Conservation (phyloP, 2,329 filamentous ascomycete genomes). For the Diaporthe amygdali region DNA sequence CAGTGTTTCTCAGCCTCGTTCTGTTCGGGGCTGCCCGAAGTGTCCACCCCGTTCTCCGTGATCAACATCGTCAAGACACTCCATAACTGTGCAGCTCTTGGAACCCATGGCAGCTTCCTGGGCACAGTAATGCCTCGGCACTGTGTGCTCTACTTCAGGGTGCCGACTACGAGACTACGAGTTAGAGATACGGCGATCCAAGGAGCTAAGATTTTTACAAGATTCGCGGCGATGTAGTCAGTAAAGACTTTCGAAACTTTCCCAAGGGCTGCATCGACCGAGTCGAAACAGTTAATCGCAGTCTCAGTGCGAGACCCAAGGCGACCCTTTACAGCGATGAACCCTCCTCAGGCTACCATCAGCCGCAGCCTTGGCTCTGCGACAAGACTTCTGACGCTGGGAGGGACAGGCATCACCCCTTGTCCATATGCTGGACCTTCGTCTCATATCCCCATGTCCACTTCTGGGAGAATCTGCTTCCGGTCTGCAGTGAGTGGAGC, state of each 20-base stretch:
- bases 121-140: neutral
- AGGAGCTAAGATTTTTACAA: neutral
- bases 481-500: slow-evolving; percentile 31
- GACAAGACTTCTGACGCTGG: slow-evolving; percentile 16
- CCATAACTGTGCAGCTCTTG: neutral
- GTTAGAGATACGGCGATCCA: neutral
- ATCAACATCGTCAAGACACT: neutral
- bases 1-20: slow-evolving; percentile 4
- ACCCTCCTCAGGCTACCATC: slow-evolving; percentile 12
- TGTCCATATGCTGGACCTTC: slow-evolving; percentile 24
- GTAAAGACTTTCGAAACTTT: slow-evolving; percentile 14
- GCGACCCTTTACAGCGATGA: slow-evolving; percentile 15
- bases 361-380: slow-evolving; percentile 21
- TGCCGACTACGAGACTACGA: neutral
- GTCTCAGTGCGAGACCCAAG: slow-evolving; percentile 13
- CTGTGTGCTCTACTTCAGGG: neutral
- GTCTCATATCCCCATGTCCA: slow-evolving; percentile 33
- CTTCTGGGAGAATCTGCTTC: slow-evolving; percentile 28
- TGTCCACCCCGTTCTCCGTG: neutral
- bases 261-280: neutral
- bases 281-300: slow-evolving; percentile 14
- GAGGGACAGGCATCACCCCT: slow-evolving; percentile 13
- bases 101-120: neutral
- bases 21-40: neutral
- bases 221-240: neutral